Evolutionary conservation across 2,329 filamentous ascomycete species (phyloP).

Genomic region (Cordyceps farinosa): DNA sequence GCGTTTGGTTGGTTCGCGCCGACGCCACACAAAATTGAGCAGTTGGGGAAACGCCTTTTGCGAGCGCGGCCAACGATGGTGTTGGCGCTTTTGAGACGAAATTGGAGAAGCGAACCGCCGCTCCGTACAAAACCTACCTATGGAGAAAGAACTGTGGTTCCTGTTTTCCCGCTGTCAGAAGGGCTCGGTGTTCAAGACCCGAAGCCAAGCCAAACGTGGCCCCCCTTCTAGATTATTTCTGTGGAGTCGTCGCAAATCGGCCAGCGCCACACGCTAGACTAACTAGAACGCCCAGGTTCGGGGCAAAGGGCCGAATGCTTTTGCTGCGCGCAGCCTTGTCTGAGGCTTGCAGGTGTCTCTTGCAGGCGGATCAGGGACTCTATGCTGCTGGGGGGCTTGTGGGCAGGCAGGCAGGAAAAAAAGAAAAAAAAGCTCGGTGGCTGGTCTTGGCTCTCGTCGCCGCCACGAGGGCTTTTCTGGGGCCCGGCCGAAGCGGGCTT

Average conservation of each 20-base stretch:
- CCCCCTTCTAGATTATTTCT: slow-evolving; percentile 6
- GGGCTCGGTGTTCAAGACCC: slow-evolving; percentile 3
- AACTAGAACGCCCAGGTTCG: not conserved
- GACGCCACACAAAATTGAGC: not conserved
- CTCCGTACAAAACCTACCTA: not conserved
- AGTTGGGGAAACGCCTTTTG: not conserved
- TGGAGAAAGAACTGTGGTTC: not conserved
- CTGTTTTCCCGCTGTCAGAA: not conserved
- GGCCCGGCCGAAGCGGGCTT: not conserved
- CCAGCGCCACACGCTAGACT: not conserved
- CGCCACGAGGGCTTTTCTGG: slow-evolving; percentile 1
- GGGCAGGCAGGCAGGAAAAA: not conserved
- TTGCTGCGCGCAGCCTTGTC: not conserved
- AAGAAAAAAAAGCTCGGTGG: not conserved
- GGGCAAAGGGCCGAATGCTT: slow-evolving; percentile 12
- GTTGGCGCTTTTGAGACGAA: not conserved
- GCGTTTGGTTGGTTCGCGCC: not conserved
- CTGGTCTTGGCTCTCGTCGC: not conserved
- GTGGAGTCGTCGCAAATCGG: slow-evolving; percentile 8
- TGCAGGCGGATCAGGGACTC: not conserved
- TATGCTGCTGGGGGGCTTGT: not conserved
- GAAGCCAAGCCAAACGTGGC: too few relatives aligned
- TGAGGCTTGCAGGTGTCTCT: not conserved
- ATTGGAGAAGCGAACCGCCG: not conserved
- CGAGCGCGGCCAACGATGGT: not conserved